Evolutionary conservation across 176 grass and related monocot species (phyloP).

Genomic region (Lolium rigidum): DNA sequence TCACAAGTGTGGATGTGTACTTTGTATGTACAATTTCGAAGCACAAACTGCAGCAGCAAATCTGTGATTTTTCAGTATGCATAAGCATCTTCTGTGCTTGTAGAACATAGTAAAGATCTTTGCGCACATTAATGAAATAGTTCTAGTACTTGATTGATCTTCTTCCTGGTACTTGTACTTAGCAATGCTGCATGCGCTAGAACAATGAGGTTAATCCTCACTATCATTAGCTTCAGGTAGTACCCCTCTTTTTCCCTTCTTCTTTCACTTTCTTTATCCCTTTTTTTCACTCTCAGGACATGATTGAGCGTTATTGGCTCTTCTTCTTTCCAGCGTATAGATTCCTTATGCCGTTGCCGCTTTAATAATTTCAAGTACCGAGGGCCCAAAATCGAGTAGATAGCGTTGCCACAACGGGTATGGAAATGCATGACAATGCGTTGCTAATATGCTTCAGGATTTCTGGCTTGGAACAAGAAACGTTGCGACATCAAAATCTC

Average conservation of each 20-base stretch:
- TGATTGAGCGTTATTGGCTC: constrained; percentile 50
- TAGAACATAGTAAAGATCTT: neutral
- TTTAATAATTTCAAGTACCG: constrained; percentile 56
- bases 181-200: neutral
- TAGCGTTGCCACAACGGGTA: constrained; percentile 28
- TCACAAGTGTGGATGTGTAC: too few relatives aligned
- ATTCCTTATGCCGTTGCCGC: constrained; percentile 45
- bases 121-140: neutral
- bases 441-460: neutral
- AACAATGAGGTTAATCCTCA: constrained; percentile 27
- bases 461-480: neutral
- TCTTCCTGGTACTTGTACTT: neutral
- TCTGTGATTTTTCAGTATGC: too few relatives aligned
- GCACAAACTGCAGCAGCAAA: too few relatives aligned
- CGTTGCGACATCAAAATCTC: neutral
- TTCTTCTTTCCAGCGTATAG: constrained; percentile 56
- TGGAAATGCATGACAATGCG: neutral
- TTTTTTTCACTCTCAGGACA: constrained; percentile 28
- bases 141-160: neutral
- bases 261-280: neutral
- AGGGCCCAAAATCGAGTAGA: constrained; percentile 37
- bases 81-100: neutral
- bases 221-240: constrained; percentile 22
- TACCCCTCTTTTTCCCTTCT: constrained; percentile 3
- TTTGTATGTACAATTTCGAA: too few relatives aligned